Evolutionary conservation across 345 rosid species (phyloP).

Genomic region (Lumnitzera littorea): DNA sequence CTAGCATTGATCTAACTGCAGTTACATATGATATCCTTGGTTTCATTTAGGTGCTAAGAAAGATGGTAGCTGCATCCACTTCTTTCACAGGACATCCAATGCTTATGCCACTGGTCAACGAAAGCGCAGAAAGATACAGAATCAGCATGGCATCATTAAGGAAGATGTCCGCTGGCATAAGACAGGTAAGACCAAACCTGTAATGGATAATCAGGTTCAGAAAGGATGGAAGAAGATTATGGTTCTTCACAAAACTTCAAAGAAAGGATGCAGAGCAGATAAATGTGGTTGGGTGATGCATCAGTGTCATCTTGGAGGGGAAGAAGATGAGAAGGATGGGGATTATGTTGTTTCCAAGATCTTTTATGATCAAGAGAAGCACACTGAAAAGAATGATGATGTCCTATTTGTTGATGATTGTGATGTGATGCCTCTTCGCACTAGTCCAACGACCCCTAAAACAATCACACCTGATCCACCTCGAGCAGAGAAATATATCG

Average conservation of each 20-base stretch:
- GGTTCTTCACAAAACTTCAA: constrained; percentile 79
- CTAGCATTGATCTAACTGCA: no score
- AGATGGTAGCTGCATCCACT: constrained; percentile 77
- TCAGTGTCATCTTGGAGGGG: constrained; percentile 80
- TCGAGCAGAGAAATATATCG: constrained; percentile 21
- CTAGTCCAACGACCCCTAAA: constrained; percentile 69
- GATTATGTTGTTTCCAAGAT: constrained; percentile 77
- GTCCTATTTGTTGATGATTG: constrained; percentile 21
- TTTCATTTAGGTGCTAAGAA: constrained; percentile 58
- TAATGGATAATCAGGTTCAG: constrained; percentile 49
- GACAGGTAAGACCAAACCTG: constrained; percentile 78
- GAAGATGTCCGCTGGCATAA: constrained; percentile 95
- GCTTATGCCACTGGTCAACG: constrained; percentile 91
- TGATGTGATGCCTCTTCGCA: constrained; percentile 28
- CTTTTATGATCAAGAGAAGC: constrained; percentile 54
- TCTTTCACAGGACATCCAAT: constrained; percentile 67
- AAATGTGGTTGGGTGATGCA: constrained; percentile 87
- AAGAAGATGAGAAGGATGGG: constrained; percentile 61
- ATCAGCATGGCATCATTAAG: constrained; percentile 25
- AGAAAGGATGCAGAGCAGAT: constrained; percentile 60
- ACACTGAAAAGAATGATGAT: constrained; percentile 23
- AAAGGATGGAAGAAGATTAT: constrained; percentile 85
- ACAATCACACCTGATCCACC: constrained; percentile 56
- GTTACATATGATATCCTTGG: neutral
- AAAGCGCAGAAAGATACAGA: constrained; percentile 77